Conservation (phyloP, 768 basidiomycete genomes). For the Pisolithus tinctorius region DNA sequence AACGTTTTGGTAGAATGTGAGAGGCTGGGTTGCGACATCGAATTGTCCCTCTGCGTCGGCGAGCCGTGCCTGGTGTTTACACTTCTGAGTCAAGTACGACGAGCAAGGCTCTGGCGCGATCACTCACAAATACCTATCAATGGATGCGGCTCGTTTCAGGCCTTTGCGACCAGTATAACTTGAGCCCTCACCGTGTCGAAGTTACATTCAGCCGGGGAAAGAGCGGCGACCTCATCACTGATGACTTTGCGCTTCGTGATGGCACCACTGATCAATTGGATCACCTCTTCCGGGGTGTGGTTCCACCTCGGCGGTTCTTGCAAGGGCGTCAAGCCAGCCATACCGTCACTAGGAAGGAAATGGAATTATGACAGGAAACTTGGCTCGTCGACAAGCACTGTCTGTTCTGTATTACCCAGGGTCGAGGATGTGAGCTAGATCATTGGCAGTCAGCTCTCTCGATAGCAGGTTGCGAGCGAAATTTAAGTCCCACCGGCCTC, state of each 20-base stretch:
- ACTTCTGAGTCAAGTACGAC: conserved; percentile 14
- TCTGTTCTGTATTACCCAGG: too few relatives aligned
- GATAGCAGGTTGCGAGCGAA: too few relatives aligned
- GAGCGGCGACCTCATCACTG: conserved; percentile 53
- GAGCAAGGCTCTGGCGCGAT: neutral
- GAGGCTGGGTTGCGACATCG: conserved; percentile 46
- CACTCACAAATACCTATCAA: conserved; percentile 65
- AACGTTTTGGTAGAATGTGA: conserved; percentile 79
- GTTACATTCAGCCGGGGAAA: conserved; percentile 49
- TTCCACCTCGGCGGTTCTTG: conserved; percentile 62
- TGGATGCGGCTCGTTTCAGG: neutral
- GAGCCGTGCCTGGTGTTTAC: conserved; percentile 44
- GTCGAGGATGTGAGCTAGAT: too few relatives aligned
- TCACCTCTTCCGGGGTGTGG: conserved; percentile 57
- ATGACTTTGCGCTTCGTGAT: conserved; percentile 50
- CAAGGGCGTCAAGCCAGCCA: conserved; percentile 53
- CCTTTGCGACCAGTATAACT: too few relatives aligned
- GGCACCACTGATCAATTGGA: conserved; percentile 47
- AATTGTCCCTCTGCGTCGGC: conserved; percentile 52
- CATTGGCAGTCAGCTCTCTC: too few relatives aligned
- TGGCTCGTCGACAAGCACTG: too few relatives aligned
- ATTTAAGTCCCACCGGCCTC: too few relatives aligned
- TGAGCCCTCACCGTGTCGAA: conserved; percentile 54
- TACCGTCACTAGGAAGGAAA: conserved; percentile 7
- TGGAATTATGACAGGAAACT: too few relatives aligned